A percentile compares a stretch with the other conserved stretches of the same genome.
phyloP scores from a whole-genome alignment of 345 rosid genomes.

The Angophora floribunda region DNA sequence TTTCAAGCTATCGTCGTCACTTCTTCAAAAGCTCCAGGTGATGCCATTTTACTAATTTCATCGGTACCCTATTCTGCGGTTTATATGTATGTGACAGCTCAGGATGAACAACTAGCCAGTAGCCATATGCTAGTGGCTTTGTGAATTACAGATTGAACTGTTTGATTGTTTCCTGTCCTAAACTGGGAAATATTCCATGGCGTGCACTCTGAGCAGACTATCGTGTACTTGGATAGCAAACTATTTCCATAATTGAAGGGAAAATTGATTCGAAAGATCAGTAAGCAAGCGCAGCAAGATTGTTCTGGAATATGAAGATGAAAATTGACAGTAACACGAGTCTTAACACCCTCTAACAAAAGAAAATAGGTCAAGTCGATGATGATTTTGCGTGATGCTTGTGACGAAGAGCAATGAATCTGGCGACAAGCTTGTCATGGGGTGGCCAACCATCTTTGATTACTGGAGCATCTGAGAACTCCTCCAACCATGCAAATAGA shows the following conservation, averaged over 20 bases:
- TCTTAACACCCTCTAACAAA: neutral
- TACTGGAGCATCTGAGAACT: neutral
- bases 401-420: neutral
- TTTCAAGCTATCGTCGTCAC: too few relatives aligned
- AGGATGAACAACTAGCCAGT: too few relatives aligned
- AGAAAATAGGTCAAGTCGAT: neutral
- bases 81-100: too few relatives aligned
- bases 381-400: neutral
- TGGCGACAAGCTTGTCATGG: neutral
- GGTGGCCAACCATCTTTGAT: constrained; percentile 1
- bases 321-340: neutral
- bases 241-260: neutral
- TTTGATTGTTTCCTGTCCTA: too few relatives aligned
- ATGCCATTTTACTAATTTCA: too few relatives aligned
- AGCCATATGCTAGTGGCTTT: too few relatives aligned
- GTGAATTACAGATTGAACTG: too few relatives aligned
- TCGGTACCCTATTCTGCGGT: too few relatives aligned
- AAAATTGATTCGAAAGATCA: neutral
- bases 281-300: neutral
- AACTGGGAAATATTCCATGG: too few relatives aligned
- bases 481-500: neutral
- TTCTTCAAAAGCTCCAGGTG: too few relatives aligned
- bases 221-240: too few relatives aligned
- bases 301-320: neutral
- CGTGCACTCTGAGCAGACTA: too few relatives aligned